phyloP scores from a whole-genome alignment of 2,329 filamentous ascomycete species.

The Apiospora kogelbergensis region DNA sequence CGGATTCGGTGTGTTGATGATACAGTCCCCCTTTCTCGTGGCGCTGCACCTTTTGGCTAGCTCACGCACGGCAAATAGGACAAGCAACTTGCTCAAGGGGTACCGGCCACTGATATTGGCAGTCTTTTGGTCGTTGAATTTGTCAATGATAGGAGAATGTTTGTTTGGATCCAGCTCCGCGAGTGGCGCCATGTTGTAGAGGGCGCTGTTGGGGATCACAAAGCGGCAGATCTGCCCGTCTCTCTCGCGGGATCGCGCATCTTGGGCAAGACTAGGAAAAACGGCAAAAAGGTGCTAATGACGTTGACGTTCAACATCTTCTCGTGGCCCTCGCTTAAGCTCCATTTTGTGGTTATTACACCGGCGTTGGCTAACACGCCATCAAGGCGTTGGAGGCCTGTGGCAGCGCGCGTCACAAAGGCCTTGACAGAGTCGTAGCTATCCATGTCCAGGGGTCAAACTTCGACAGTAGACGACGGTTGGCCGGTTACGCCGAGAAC shows the following conservation, averaged over 20 bases:
- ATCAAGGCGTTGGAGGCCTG: slow-evolving; percentile 42
- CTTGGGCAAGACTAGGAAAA: slow-evolving; percentile 49
- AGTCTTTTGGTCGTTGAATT: slow-evolving; percentile 20
- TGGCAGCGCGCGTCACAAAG: slow-evolving; percentile 39
- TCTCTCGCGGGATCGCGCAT: slow-evolving; percentile 34
- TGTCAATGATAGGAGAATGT: slow-evolving; percentile 26
- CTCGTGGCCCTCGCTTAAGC: slow-evolving; percentile 45
- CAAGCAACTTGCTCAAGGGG: slow-evolving; percentile 31
- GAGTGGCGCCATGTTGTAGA: slow-evolving; percentile 29
- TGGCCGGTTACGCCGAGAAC: slow-evolving; percentile 31
- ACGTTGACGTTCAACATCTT: slow-evolving; percentile 52
- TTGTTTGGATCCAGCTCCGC: slow-evolving; percentile 29
- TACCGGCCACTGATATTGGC: slow-evolving; percentile 22
- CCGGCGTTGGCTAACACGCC: slow-evolving; percentile 43
- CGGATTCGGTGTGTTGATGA: slow-evolving; percentile 52
- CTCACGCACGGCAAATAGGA: slow-evolving; percentile 26
- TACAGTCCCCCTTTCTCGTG: slow-evolving; percentile 18
- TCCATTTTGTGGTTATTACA: slow-evolving; percentile 35
- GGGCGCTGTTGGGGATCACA: slow-evolving; percentile 24
- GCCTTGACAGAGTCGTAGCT: slow-evolving; percentile 44
- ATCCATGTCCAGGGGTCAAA: slow-evolving; percentile 51
- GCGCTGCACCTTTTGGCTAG: slow-evolving; percentile 16
- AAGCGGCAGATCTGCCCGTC: slow-evolving; percentile 25
- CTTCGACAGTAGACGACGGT: slow-evolving; percentile 35
- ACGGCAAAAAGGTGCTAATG: slow-evolving; percentile 51